A percentile compares a stretch with the other conserved stretches of the same genome.
These are phyloP conservation scores for Corylus heterophylla DNA, from an alignment of 306 rosid genomes.

Conservation along the genomic window DNA sequence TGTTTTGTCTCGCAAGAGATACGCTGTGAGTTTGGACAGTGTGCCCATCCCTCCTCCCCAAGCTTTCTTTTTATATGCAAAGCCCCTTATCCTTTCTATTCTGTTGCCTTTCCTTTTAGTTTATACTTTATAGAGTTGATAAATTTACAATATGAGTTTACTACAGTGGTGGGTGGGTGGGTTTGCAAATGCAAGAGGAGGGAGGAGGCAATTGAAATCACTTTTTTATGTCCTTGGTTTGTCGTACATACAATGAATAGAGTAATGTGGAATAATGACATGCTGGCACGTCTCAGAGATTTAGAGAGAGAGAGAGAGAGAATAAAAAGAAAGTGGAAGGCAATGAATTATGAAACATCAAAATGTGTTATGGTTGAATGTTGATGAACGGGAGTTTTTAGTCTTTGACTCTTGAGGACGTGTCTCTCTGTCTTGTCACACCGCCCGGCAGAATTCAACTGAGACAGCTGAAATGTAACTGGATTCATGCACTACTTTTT, in stretches of 20 bases:
- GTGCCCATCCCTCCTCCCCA: conserved; percentile 18
- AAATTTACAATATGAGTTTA: background rate
- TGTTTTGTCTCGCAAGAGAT: background rate
- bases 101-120: background rate
- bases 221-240: background rate
- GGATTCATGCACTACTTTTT: background rate
- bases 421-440: background rate
- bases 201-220: background rate
- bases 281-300: conserved; percentile 30
- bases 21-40: conserved; percentile 8
- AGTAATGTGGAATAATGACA: conserved; percentile 17
- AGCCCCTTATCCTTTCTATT: background rate
- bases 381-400: background rate
- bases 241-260: background rate
- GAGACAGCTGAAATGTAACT: background rate
- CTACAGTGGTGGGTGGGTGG: background rate
- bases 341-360: background rate
- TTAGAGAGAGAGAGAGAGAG: background rate
- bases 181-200: too few species aligned
- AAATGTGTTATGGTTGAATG: background rate
- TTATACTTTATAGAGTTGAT: background rate
- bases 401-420: background rate
- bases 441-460: background rate
- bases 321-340: background rate
- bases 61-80: conserved; percentile 21